Conservation (phyloP, 306 rosid species). For the Ormosia emarginata region DNA sequence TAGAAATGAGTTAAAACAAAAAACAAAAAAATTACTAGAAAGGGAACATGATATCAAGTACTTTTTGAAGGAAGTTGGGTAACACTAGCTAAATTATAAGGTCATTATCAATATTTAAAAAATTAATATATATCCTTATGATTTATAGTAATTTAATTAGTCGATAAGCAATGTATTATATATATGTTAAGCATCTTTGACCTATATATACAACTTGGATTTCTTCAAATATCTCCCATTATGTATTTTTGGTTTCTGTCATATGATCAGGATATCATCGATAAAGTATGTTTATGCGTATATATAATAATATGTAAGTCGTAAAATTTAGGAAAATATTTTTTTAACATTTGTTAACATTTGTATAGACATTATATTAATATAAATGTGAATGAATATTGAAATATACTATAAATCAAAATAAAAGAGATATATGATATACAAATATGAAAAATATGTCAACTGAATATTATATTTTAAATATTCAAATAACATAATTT, state of each 20-base stretch:
- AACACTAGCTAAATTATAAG: background rate
- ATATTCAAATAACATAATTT: too few species aligned
- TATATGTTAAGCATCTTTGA: constrained; percentile 36
- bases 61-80: constrained; percentile 1
- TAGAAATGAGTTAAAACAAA: background rate
- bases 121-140: background rate
- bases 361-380: too few species aligned
- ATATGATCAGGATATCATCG: constrained; percentile 27
- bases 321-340: background rate
- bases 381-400: too few species aligned
- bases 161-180: background rate
- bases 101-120: background rate
- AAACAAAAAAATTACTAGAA: constrained; percentile 10
- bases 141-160: background rate
- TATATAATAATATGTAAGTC: background rate
- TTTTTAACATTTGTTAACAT: too few species aligned
- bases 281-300: constrained; percentile 17
- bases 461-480: too few species aligned
- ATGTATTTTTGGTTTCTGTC: background rate
- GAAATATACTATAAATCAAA: too few species aligned
- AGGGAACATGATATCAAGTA: constrained; percentile 21
- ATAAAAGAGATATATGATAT: too few species aligned
- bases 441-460: too few species aligned
- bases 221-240: background rate
- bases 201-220: constrained; percentile 22